Base-by-base conservation (phyloP, 805 yeast species). In the Peterozyma toletana region DNA sequence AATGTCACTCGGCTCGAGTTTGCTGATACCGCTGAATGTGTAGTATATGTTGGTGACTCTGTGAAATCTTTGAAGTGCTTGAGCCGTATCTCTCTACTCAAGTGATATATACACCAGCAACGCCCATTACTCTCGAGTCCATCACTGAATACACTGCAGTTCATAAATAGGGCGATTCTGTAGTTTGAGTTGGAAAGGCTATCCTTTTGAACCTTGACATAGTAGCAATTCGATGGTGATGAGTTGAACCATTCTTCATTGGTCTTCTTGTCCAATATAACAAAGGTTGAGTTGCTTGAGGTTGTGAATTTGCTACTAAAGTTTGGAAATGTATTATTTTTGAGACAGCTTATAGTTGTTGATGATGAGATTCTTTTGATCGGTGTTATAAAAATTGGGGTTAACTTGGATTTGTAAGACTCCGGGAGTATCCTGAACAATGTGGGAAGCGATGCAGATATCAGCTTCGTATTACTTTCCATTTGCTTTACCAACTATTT, bases 131-230 rank as follows among this genome's bases (percentile, higher is more conserved):
- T 21, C 27, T 7, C 27, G 7, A 21, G 27, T 4, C 7, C 27
- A 21, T 21, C 7, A 18, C 40, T 34, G 6, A 37, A 31, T 5
- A 9, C 33, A 6, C 30, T 18, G 31, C 30, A 37, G 15, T 37
- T 31, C 33, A 44, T 40, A 11, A 44, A 33, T 6, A 44, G 30
- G 9, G 38, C 47, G 11, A 44, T n/a, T 13, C 30, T 38, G 29
- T 44, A 44, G 11, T 15, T 13, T 11, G 34, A 16, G n/a, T 34
- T 14, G 9, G 40, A 31, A 31, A 11, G 14, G 34, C 34, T 15
- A 7, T 27, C 10, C 30, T 44, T 44, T 11, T 40, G 41, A 3
- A 44, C 27, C 29, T 44, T 44, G 16, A 44, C 41, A 38, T 44
- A 44, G 17, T 44, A 44, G 17, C 39, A 37, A 11, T 39, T 37